phyloP scores from a whole-genome alignment of 805 yeast genomes.

The Debaryomyces maramus region DNA sequence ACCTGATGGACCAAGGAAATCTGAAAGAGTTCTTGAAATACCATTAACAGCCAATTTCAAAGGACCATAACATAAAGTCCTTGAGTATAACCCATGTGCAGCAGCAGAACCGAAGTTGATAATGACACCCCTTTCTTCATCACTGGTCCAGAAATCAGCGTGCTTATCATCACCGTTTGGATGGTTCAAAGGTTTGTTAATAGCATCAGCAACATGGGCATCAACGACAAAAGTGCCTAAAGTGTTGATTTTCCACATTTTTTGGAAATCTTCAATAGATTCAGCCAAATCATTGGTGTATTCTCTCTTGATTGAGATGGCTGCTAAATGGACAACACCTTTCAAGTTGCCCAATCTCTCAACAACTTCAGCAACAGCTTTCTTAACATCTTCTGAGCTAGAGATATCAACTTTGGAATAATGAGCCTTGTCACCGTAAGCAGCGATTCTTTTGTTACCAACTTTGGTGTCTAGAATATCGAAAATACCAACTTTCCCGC shows the following conservation, averaged over 20 bases:
- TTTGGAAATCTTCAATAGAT: constrained; percentile 14
- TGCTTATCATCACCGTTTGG: constrained; percentile 10
- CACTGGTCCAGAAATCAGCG: constrained; percentile 10
- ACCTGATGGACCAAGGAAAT: constrained; percentile 12
- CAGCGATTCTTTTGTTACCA: constrained; percentile 5
- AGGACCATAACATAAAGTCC: constrained; percentile 15
- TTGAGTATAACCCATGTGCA: constrained; percentile 12
- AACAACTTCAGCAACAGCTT: constrained; percentile 13
- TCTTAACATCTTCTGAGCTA: constrained; percentile 10
- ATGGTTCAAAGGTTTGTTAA: constrained; percentile 11
- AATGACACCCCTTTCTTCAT: constrained; percentile 13
- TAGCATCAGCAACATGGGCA: constrained; percentile 17
- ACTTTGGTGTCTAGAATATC: constrained; percentile 11
- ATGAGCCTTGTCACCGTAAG: constrained; percentile 5
- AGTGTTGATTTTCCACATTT: constrained; percentile 15
- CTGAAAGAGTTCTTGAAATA: constrained; percentile 13
- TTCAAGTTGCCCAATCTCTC: constrained; percentile 11
- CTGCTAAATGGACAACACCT: constrained; percentile 15
- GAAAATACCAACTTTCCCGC: constrained; percentile 14
- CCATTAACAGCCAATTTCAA: constrained; percentile 13
- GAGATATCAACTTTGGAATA: constrained; percentile 13
- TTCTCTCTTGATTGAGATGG: constrained; percentile 10
- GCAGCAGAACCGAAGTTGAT: constrained; percentile 4
- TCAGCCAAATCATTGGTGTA: constrained; percentile 16
- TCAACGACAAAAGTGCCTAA: constrained; percentile 14